phyloP scores from a whole-genome alignment of 305 asterid species.

The Fraxinus floribunda region DNA sequence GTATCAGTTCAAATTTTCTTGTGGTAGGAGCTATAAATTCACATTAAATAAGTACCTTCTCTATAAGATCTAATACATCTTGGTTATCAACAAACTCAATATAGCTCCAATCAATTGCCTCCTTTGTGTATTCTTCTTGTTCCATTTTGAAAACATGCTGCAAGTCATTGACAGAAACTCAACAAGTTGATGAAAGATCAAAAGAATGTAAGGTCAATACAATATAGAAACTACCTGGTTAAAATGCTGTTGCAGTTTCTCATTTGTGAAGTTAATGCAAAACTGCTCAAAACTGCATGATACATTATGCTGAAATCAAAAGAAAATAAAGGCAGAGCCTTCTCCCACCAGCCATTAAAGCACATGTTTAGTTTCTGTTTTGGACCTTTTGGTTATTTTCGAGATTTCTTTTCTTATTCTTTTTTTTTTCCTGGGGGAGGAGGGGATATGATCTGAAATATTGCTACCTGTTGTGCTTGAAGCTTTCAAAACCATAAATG shows the following conservation, averaged over 20 bases:
- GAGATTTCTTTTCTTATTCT: background rate
- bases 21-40: constrained; percentile 10
- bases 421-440: background rate
- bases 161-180: constrained; percentile 29
- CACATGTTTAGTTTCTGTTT: background rate
- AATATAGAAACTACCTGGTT: constrained; percentile 66
- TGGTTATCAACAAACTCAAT: constrained; percentile 98
- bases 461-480: constrained; percentile 85
- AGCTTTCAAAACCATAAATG: constrained; percentile 97
- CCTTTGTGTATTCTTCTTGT: constrained; percentile 97
- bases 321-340: constrained; percentile 26
- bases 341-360: constrained; percentile 23
- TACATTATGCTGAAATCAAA: constrained; percentile 30
- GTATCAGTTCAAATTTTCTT: constrained; percentile 16
- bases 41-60: constrained; percentile 58
- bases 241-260: constrained; percentile 97
- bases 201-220: constrained; percentile 13
- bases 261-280: constrained; percentile 95
- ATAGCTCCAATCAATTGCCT: constrained; percentile 95
- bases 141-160: constrained; percentile 99
- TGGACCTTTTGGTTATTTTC: background rate
- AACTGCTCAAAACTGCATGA: constrained; percentile 93
- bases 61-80: constrained; percentile 95
- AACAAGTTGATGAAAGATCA: constrained; percentile 26
- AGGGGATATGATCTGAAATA: constrained; percentile 22